Base-by-base conservation (phyloP, 441 rosid species). In the Pelargonium hybrid region DNA sequence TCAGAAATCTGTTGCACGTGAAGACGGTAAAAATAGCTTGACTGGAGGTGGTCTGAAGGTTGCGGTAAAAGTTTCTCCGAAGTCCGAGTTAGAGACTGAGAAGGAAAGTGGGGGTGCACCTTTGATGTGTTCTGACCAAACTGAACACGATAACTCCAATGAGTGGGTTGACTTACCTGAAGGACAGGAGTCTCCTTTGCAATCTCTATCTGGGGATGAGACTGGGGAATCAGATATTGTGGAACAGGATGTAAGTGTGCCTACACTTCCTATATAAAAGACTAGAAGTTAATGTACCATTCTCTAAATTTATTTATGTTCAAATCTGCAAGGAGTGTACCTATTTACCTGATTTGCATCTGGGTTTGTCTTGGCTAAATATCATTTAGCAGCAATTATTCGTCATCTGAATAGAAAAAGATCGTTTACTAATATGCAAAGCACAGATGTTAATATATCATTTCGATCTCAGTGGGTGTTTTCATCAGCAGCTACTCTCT, bases 231-330 rank as follows among this genome's bases (percentile, higher is more conserved):
- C 92, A 34, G 97, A 89, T 78, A 80, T 85, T 68, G 74, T 88
- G 76, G 98, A 92, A 81, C 96, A 88, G 72, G 99, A 95, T 87
- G 99, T 95, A 71, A 90, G 98, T 69, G 4, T 69, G 69, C 45
- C 75, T 70, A 18, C 37, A n/a, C 71, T 62, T 62, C 26, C 65
- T 62, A 4, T 26, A 26, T 23, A 23, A 23, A 23, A n/a, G n/a
- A n/a, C n/a, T 61, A 13, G 11, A 61, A 23, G 37, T 61, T 26
- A 21, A 25, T 61, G 37, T 34, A 26, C 29, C 29, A 26, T 26
- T 26, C 29, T 26, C 29, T 26, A 26, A 26, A 26, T 26, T 26
- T 29, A 29, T 29, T 1, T 29, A 29, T 29, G 34, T 29, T 29
- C 34, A 29, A 29, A 29, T 29, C 34, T 29, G 34, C 34, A 29